These are phyloP conservation scores for Salvia miltiorrhiza DNA, from an alignment of 257 asterid species.

Conservation along the genomic window DNA sequence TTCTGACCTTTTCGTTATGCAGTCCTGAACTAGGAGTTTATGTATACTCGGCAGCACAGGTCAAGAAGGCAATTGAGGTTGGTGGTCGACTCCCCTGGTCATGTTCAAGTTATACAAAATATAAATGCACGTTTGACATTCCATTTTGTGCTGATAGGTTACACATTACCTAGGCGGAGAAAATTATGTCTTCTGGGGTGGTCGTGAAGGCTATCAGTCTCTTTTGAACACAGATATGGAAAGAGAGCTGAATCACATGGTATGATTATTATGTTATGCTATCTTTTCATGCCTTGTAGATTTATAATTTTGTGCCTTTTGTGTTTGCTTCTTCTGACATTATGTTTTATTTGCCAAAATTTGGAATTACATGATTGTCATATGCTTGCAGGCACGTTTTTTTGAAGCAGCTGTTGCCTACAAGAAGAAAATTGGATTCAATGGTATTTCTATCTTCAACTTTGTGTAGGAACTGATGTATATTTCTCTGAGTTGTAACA, in stretches of 20 bases:
- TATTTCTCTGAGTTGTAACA: background rate
- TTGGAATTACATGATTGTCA: background rate
- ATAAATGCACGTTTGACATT: slow-evolving; percentile 1
- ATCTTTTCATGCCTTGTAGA: background rate
- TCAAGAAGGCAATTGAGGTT: slow-evolving; percentile 96
- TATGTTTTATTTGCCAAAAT: background rate
- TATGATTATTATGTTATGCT: slow-evolving; percentile 21
- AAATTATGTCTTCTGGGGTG: slow-evolving; percentile 97
- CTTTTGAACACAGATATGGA: slow-evolving; percentile 98
- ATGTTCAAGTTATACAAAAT: background rate
- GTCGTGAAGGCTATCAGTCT: slow-evolving; percentile 96
- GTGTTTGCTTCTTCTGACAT: background rate
- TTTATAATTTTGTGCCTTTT: background rate
- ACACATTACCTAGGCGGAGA: slow-evolving; percentile 98
- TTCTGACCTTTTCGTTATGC: slow-evolving; percentile 19
- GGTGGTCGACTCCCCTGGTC: slow-evolving; percentile 1
- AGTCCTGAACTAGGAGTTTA: slow-evolving; percentile 80
- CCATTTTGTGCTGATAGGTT: slow-evolving; percentile 45
- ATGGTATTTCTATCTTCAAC: slow-evolving; percentile 36
- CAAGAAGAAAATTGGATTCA: slow-evolving; percentile 97
- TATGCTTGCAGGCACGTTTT: slow-evolving; percentile 71
- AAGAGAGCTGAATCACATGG: slow-evolving; percentile 91
- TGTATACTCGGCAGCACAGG: slow-evolving; percentile 80
- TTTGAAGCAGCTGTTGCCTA: slow-evolving; percentile 87
- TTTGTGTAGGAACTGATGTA: background rate